Base-by-base conservation (phyloP, 2,329 filamentous ascomycete species). In the Coniella lustricola region DNA sequence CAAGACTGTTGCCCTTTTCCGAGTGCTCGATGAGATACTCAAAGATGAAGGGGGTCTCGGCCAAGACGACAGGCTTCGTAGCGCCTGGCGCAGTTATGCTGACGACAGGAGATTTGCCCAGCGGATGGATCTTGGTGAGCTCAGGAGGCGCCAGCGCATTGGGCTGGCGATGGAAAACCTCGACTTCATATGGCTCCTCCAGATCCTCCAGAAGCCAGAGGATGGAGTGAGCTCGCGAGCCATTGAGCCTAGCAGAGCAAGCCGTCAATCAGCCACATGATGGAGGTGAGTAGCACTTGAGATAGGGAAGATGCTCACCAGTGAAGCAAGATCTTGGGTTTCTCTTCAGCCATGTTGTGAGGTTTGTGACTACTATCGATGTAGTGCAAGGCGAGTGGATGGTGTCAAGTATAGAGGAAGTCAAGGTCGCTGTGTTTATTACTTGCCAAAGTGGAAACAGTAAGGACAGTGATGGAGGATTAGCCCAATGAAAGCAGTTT, bases 181-280 rank as follows among this genome's bases (percentile, higher is more conserved):
- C 81, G 50, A 96, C 69, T 53, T 90, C 80, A 67, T 95, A 95
- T 22, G 84, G 76, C 31, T 95, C 66, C 37, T 85, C 76, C 53
- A 93, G 81, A 65, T 91, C 88, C 63, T 93, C 87, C 37, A 95
- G 77, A 7, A 95, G 81, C 87, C 87, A 95, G 38, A 93, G 71
- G 50, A 91, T 85, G 54, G 87, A 82, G 65, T 94, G 87, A 12
- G 87, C 81, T 57, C 90, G 85, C 48, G 89, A 94, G 57, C 85
- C 74, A 58, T 91, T 79, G 52, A 95, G 84, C 89, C 89, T 94
- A 56, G n/a, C 36, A 16, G 35, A 12, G n/a, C 18, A 34, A 21
- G 12, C 29, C 13, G n/a, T n/a, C 46, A 25, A 46, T 46, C 31
- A 17, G 25, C 21, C 17, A 31, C 16, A 33, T n/a, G n/a, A n/a